Percentiles rank a stretch among this genome's conserved stretches.
Conservation (phyloP, 768 basidiomycete genomes). For the Dendrothele bispora region DNA sequence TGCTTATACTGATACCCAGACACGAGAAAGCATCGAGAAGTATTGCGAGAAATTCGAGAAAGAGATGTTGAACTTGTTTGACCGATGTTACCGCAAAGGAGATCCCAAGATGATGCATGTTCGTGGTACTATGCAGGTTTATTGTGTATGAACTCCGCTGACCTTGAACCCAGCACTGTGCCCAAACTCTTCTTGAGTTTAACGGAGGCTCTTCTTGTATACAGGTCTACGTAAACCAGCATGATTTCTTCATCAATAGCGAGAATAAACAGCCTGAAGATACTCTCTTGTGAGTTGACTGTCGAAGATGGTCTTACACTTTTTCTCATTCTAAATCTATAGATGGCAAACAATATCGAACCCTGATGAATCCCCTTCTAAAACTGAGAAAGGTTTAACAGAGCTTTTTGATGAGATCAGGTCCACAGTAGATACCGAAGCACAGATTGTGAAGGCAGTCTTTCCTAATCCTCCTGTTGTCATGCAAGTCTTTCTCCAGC, state of each 20-base stretch:
- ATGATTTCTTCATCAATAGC: constrained; percentile 99
- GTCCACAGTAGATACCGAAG: constrained; percentile 89
- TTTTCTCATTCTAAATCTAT: constrained; percentile 6
- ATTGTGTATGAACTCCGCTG: background rate
- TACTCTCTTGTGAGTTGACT: constrained; percentile 48
- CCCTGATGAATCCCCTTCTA: constrained; percentile 76
- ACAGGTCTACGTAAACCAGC: constrained; percentile 98
- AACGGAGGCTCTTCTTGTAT: constrained; percentile 97
- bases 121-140: constrained; percentile 18
- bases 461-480: constrained; percentile 96
- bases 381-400: constrained; percentile 72
- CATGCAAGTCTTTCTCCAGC: constrained; percentile 96
- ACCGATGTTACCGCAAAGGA: constrained; percentile 92
- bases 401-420: constrained; percentile 87
- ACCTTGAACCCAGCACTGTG: constrained; percentile 74
- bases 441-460: constrained; percentile 97
- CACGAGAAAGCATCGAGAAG: constrained; percentile 88
- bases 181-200: constrained; percentile 94
- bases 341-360: constrained; percentile 86
- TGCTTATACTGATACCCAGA: constrained; percentile 41
- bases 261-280: constrained; percentile 60
- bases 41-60: constrained; percentile 99
- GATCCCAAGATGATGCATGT: constrained; percentile 99
- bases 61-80: constrained; percentile 95
- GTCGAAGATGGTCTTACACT: constrained; percentile 1